Base-by-base conservation (phyloP, 2,329 filamentous ascomycete species). In the Domatiomyces catenatus region DNA sequence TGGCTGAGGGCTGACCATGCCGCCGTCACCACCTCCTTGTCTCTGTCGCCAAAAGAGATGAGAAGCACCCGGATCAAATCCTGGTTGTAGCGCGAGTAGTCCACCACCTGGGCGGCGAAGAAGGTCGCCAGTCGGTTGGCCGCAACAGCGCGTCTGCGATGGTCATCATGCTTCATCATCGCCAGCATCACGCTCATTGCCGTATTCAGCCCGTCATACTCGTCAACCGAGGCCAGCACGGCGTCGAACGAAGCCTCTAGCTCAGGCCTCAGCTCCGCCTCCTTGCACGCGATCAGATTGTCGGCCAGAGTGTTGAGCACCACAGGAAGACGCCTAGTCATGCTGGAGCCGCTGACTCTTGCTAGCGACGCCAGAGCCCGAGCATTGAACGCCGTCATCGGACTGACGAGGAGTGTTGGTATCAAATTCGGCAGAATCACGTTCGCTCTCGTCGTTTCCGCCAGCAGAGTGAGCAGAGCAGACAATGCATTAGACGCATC, bases 341-440 rank as follows among this genome's bases (percentile, higher is more conserved):
- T 94, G 49, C 89, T 83, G 49, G 83, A 76, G 49, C 88, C 84
- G 53, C 92, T 90, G 48, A 98, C 93, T 67, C 89, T 83, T 47
- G 93, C 89, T 60, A 98, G 70, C 22, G 92, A 96, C 39, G 92
- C 92, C 56, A 98, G 72, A 10, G 92, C 92, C 64, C 83, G 88
- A 53, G 93, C 92, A 63, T 98, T 95, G 75, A 98, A 98, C 0
- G 83, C 79, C 24, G 88, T 85, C 59, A 98, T 94, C 1, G 92
- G 92, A 49, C 87, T 82, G 7, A 85, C 83, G 52, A 93, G 85
- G 28, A 98, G 76, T 1, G 89, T 96, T 0, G 93, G 92, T 53
- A 98, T 87, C 50, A 98, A 81, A 66, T 94, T 95, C 18, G 92
- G 93, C 52, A 98, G 72, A 61, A 98, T 98, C 59, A 94, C 89